Percentiles rank a stretch among this genome's conserved stretches.
Conservation (phyloP, 192 early-diverging fungal genomes). For the Geranomyces michiganensis region DNA sequence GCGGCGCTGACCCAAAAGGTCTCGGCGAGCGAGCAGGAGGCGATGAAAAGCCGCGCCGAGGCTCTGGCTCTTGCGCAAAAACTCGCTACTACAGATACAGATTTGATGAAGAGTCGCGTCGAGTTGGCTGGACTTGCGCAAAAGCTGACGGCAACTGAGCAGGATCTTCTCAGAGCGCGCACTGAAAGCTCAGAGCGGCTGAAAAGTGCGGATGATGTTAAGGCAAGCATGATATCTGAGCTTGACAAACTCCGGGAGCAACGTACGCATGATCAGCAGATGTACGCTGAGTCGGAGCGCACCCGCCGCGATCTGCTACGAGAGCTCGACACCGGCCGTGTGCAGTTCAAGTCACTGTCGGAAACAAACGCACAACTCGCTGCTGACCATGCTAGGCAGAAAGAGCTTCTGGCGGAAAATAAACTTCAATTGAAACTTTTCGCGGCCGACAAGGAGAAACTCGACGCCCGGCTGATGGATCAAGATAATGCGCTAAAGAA, state of each 20-base stretch:
- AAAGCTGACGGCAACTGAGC: background rate
- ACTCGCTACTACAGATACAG: too few relatives aligned
- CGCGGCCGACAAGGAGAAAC: background rate
- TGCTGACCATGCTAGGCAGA: background rate
- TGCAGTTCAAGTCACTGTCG: background rate
- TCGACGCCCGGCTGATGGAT: slow-evolving; percentile 7
- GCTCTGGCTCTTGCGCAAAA: too few relatives aligned
- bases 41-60: too few relatives aligned
- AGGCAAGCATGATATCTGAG: background rate
- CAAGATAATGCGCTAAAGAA: background rate
- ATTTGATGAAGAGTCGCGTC: background rate
- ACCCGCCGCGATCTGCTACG: slow-evolving; percentile 17
- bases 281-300: slow-evolving; percentile 26
- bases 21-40: slow-evolving; percentile 7
- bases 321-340: background rate
- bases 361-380: slow-evolving; percentile 8
- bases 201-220: background rate
- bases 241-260: slow-evolving; percentile 28
- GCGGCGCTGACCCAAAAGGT: slow-evolving; percentile 28
- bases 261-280: background rate
- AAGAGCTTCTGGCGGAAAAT: slow-evolving; percentile 8
- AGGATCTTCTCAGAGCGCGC: background rate
- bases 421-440: background rate
- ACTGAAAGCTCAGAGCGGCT: background rate
- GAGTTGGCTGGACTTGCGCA: background rate